Conservation (phyloP, 2,329 filamentous ascomycete species). For the Penicillium sp. region DNA sequence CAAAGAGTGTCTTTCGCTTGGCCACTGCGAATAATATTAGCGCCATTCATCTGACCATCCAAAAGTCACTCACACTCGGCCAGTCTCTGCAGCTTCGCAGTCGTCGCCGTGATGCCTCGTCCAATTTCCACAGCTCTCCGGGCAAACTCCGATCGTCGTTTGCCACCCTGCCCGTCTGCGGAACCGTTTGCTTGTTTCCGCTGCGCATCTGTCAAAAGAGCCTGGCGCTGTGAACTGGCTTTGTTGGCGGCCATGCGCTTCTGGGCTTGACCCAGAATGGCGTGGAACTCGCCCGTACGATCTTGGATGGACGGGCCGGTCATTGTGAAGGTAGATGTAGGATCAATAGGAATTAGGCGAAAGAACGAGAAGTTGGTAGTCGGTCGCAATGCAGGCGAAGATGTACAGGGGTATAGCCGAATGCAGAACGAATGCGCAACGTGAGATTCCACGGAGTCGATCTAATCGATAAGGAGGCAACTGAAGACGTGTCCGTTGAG, state of each 20-base stretch:
- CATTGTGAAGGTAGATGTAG: too few species aligned
- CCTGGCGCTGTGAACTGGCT: constrained; percentile 68
- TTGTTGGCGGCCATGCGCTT: constrained; percentile 68
- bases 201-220: constrained; percentile 65
- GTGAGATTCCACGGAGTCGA: too few species aligned
- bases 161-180: constrained; percentile 39
- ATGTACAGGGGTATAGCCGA: too few species aligned
- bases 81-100: constrained; percentile 88
- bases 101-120: constrained; percentile 79
- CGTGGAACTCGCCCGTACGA: constrained; percentile 88
- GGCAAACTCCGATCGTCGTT: constrained; percentile 91
- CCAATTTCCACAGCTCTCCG: constrained; percentile 85
- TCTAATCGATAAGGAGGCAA: too few species aligned
- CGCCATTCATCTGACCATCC: constrained; percentile 1
- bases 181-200: constrained; percentile 50
- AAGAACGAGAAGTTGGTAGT: too few species aligned
- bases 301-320: constrained; percentile 74
- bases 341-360: too few species aligned
- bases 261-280: constrained; percentile 78
- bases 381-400: constrained; percentile 18
- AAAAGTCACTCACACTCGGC: constrained; percentile 70
- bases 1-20: constrained; percentile 93
- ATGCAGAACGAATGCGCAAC: too few species aligned
- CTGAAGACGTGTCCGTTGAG: too few species aligned
- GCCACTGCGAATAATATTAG: too few species aligned